A percentile compares a stretch with the other conserved stretches of the same genome.
These are phyloP conservation scores for Phanerodontia chrysosporium DNA, from an alignment of 768 basidiomycete species.

Conservation along the genomic window DNA sequence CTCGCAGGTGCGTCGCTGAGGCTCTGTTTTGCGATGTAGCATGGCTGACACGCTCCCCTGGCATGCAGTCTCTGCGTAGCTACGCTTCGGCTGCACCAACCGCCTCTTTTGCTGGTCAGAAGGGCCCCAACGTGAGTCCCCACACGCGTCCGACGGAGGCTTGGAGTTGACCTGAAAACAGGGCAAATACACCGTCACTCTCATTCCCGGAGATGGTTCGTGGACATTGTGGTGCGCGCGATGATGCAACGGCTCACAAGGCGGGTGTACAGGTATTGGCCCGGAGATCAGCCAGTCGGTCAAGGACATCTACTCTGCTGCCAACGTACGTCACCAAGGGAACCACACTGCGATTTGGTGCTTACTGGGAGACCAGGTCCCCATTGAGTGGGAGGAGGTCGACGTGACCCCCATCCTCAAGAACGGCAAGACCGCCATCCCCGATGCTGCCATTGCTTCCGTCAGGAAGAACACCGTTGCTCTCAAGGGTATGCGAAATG, in stretches of 20 bases:
- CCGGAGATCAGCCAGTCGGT: constrained; percentile 97
- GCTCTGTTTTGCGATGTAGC: background rate
- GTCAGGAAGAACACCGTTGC: constrained; percentile 98
- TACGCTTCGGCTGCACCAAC: constrained; percentile 79
- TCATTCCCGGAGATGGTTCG: constrained; percentile 95
- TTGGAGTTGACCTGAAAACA: constrained; percentile 27
- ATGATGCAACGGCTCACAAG: constrained; percentile 16
- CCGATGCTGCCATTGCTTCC: constrained; percentile 83
- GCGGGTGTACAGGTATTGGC: constrained; percentile 72
- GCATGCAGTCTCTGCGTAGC: constrained; percentile 45
- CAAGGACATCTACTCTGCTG: constrained; percentile 88
- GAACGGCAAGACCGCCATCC: constrained; percentile 95
- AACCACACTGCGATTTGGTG: background rate
- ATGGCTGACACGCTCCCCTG: constrained; percentile 1
- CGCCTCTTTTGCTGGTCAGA: constrained; percentile 86
- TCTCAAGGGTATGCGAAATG: constrained; percentile 69
- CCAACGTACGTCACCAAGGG: constrained; percentile 49
- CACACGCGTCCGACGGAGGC: background rate
- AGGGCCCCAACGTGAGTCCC: constrained; percentile 73
- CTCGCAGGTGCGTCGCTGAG: constrained; percentile 41
- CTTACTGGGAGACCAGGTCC: constrained; percentile 56
- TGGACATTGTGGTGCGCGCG: constrained; percentile 8
- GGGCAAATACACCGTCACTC: constrained; percentile 96
- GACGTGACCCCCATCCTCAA: constrained; percentile 92
- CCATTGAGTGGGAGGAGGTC: constrained; percentile 99